Base-by-base conservation (phyloP, 805 yeast species). In the Monosporozyma solicola region DNA sequence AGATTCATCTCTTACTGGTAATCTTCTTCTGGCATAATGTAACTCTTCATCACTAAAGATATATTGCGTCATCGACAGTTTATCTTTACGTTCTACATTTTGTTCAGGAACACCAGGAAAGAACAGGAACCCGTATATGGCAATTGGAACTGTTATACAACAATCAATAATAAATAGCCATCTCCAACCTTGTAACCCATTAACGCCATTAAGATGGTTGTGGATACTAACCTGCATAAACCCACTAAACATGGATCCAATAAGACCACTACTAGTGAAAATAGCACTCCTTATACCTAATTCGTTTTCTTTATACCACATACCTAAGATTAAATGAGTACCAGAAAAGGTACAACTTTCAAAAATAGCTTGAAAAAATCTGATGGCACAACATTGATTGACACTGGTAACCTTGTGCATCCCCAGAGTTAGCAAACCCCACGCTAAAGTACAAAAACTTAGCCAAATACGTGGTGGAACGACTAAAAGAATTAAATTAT, bases 81-180 rank as follows among this genome's bases (percentile, higher is more conserved):
- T 57, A 20, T 57, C 53, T 6, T 56, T 31, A 15, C 20, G 50
- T 20, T 61, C 59, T 35, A 55, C 56, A 2, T 60, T 27, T 27
- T 27, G 63, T n/a, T 74, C 78, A 10, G 84, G 84, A 2, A 74
- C 70, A 60, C 82, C 85, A 11, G 87, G 87, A 62, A 82, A 80
- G 52, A 75, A 76, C 2, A 83, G 48, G 41, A 79, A 72, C 0
- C 87, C 86, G 56, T 76, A 80, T 3, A 80, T 39, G 3, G 79
- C 77, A 52, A 82, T 76, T 1, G 85, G 85, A 3, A 82, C 60
- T 0, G 86, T 80, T 47, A 82, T 72, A 33, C 79, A 59, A 57
- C 80, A 81, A 65, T 82, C 85, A 55, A 82, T 79, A 47, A 83
- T 78, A 61, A 80, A 83, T n/a, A 82, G 63, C 86, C 86, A 82